phyloP scores from a whole-genome alignment of 805 yeast species.

The Dipodascus albidus region DNA sequence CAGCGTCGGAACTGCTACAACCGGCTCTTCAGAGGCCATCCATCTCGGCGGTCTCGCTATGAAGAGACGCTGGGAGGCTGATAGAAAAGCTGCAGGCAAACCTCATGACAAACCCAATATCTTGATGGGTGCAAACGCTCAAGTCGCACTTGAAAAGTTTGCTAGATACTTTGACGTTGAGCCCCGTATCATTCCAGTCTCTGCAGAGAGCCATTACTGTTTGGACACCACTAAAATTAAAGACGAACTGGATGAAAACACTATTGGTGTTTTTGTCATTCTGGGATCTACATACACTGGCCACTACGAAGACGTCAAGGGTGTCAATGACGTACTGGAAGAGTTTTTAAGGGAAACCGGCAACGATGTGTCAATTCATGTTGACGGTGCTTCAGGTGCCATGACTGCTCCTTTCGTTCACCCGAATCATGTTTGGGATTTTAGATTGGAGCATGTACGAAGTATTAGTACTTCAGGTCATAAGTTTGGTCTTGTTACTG shows the following conservation, averaged over 20 bases:
- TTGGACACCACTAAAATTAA: conserved; percentile 50
- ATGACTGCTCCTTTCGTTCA: conserved; percentile 75
- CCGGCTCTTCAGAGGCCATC: conserved; percentile 90
- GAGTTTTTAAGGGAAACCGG: conserved; percentile 60
- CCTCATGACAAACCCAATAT: conserved; percentile 63
- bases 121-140: conserved; percentile 86
- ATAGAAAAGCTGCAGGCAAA: conserved; percentile 47
- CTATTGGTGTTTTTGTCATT: conserved; percentile 83
- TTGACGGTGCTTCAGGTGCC: conserved; percentile 91
- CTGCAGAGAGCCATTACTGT: conserved; percentile 46
- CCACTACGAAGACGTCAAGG: conserved; percentile 68
- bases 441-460: conserved; percentile 60
- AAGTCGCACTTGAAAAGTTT: conserved; percentile 88
- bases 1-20: conserved; percentile 81
- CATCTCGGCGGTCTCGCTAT: conserved; percentile 89
- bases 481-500: conserved; percentile 82
- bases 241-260: conserved; percentile 72
- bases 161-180: conserved; percentile 92
- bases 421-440: conserved; percentile 78
- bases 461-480: conserved; percentile 89
- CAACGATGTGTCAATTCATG: conserved; percentile 66
- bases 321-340: conserved; percentile 53
- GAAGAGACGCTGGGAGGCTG: conserved; percentile 81
- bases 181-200: conserved; percentile 60
- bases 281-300: conserved; percentile 92